Evolutionary conservation across 805 yeast genomes (phyloP).

Genomic region (Metschnikowia continentalis): DNA sequence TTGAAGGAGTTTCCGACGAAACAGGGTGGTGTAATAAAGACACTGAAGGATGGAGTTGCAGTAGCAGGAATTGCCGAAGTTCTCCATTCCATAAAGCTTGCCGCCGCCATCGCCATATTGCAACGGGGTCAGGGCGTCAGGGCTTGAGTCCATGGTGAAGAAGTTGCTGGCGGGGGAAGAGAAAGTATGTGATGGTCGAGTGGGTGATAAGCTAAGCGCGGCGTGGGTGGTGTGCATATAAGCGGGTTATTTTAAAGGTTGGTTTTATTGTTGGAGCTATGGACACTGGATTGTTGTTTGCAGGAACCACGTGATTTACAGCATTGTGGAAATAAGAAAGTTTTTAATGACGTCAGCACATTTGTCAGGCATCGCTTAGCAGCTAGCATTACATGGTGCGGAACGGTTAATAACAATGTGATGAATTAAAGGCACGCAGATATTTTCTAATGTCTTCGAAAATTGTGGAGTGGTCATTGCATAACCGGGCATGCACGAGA

Average conservation of each 20-base stretch:
- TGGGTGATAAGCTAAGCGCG: constrained; percentile 3
- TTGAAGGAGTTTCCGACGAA: constrained; percentile 49
- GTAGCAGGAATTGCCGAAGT: constrained; percentile 90
- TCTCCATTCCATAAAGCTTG: constrained; percentile 76
- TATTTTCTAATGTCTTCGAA: no score
- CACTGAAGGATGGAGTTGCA: constrained; percentile 92
- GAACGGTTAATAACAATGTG: background rate
- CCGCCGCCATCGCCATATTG: constrained; percentile 59
- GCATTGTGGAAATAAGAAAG: background rate
- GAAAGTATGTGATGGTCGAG: background rate
- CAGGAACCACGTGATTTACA: background rate
- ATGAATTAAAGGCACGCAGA: background rate
- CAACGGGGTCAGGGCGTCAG: background rate
- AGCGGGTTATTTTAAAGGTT: background rate
- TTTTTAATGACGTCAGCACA: no score
- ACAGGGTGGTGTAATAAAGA: constrained; percentile 66
- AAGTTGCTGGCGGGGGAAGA: background rate
- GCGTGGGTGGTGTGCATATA: background rate
- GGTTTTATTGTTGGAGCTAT: no score
- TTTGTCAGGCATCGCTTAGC: no score
- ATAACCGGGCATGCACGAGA: background rate
- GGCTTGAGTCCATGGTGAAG: background rate
- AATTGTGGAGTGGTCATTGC: no score
- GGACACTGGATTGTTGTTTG: no score
- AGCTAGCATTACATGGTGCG: no score